Evolutionary conservation across 148 eudicot species (phyloP).

Genomic region (Mesembryanthemum crystallinum): DNA sequence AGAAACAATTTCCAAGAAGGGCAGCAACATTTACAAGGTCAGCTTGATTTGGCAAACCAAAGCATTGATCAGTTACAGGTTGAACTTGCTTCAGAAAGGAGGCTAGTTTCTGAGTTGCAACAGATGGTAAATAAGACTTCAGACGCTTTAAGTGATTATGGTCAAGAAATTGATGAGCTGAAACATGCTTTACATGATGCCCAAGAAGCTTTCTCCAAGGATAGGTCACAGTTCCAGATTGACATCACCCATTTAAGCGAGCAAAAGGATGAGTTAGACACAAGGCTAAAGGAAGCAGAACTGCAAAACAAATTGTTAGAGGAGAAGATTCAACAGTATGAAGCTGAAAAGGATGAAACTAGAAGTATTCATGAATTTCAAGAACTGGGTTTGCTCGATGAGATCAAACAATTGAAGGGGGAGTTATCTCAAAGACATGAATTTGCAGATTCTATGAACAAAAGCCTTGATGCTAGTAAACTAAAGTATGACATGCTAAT

Average conservation of each 20-base stretch:
- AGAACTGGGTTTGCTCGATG: conserved; percentile 33
- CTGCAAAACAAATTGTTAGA: conserved; percentile 31
- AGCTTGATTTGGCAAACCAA: conserved; percentile 40
- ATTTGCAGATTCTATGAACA: conserved; percentile 45
- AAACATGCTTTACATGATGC: conserved; percentile 40
- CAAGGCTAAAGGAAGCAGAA: conserved; percentile 34
- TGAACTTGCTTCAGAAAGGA: conserved; percentile 51
- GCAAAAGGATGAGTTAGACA: conserved; percentile 31
- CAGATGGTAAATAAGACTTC: conserved; percentile 32
- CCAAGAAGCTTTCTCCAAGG: conserved; percentile 35
- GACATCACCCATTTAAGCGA: conserved; percentile 41
- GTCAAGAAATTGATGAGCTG: conserved; percentile 43
- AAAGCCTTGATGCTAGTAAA: conserved; percentile 47
- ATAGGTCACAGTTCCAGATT: conserved; percentile 42
- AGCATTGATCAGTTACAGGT: conserved; percentile 32
- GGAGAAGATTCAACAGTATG: conserved; percentile 36
- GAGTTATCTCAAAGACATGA: conserved; percentile 35
- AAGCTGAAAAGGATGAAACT: conserved; percentile 38
- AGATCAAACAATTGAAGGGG: conserved; percentile 35
- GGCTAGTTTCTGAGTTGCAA: conserved; percentile 43
- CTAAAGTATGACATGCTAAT: conserved; percentile 46
- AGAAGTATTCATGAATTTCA: conserved; percentile 37
- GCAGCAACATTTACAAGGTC: conserved; percentile 29
- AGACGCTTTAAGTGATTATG: conserved; percentile 35
- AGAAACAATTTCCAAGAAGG: conserved; percentile 27